These are phyloP conservation scores for Trichoderma oligosporum DNA, from an alignment of 2,329 filamentous ascomycete genomes.

Conservation along the genomic window DNA sequence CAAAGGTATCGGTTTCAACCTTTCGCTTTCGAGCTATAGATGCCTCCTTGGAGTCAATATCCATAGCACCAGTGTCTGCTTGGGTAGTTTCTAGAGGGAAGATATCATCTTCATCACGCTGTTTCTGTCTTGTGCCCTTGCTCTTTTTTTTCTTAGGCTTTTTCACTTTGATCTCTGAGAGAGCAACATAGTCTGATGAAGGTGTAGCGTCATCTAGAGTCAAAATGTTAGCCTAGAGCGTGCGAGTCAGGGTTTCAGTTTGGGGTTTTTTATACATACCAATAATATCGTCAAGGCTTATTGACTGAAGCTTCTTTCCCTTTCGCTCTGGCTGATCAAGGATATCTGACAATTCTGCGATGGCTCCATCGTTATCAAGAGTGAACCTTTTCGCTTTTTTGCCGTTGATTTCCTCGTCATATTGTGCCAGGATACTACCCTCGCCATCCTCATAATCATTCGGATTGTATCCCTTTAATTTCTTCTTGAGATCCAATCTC, in stretches of 20 bases:
- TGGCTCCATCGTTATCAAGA: constrained; percentile 72
- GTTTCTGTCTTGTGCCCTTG: constrained; percentile 69
- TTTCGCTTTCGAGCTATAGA: constrained; percentile 57
- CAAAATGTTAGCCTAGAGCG: background rate
- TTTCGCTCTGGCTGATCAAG: constrained; percentile 51
- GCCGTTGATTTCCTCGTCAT: constrained; percentile 90
- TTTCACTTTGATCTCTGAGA: constrained; percentile 84
- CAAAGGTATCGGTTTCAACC: constrained; percentile 64
- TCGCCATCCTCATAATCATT: constrained; percentile 64
- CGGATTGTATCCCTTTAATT: constrained; percentile 83
- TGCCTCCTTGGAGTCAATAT: constrained; percentile 61
- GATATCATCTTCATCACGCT: constrained; percentile 60
- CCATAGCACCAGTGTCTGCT: constrained; percentile 59
- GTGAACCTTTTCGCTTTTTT: constrained; percentile 89
- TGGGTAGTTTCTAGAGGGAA: constrained; percentile 42
- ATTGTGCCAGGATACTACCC: constrained; percentile 74
- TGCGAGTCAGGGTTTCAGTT: background rate
- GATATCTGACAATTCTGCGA: constrained; percentile 58
- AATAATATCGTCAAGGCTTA: constrained; percentile 77
- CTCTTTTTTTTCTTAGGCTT: constrained; percentile 94
- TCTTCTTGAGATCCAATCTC: constrained; percentile 82
- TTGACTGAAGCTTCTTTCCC: constrained; percentile 60
- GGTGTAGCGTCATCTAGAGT: constrained; percentile 32
- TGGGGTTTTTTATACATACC: constrained; percentile 34
- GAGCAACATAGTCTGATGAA: constrained; percentile 81